Conservation (phyloP, 495 filamentous ascomycete species). For the Xylaria grammica region DNA sequence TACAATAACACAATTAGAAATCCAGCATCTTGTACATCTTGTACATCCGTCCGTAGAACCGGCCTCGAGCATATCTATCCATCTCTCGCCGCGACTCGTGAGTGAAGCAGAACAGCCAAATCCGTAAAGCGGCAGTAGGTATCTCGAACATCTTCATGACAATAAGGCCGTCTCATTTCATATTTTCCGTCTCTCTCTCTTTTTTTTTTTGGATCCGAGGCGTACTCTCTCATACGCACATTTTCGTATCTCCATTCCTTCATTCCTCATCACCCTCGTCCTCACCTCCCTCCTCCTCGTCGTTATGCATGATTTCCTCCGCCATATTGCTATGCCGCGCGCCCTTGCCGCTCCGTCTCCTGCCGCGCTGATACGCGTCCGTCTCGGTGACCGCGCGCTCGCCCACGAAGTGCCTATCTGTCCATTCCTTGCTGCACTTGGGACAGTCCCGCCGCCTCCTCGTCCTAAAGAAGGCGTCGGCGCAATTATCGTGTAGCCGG, state of each 20-base stretch:
- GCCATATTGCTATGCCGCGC: slow-evolving; percentile 36
- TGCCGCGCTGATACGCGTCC: slow-evolving; percentile 48
- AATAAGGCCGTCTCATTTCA: no score
- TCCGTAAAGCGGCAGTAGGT: background rate
- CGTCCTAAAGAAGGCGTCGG: slow-evolving; percentile 71
- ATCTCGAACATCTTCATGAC: no score
- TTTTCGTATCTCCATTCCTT: background rate
- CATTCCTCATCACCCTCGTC: slow-evolving; percentile 27
- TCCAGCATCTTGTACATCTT: background rate
- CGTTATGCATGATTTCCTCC: slow-evolving; percentile 34
- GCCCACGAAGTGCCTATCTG: slow-evolving; percentile 76
- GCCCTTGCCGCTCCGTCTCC: slow-evolving; percentile 37
- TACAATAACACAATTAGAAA: background rate
- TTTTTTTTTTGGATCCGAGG: background rate
- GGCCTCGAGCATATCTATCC: background rate
- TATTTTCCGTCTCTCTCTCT: background rate
- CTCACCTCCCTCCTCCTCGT: slow-evolving; percentile 32
- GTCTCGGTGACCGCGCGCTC: slow-evolving; percentile 70
- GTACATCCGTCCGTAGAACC: background rate
- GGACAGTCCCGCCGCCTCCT: slow-evolving; percentile 69
- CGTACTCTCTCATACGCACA: background rate
- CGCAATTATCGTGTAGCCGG: slow-evolving; percentile 80
- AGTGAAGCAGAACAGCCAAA: slow-evolving; percentile 3
- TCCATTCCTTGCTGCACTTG: slow-evolving; percentile 73
- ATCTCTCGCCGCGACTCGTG: background rate